Evolutionary conservation across 2,329 filamentous ascomycete species (phyloP).

Genomic region (Penicillium nordicum): DNA sequence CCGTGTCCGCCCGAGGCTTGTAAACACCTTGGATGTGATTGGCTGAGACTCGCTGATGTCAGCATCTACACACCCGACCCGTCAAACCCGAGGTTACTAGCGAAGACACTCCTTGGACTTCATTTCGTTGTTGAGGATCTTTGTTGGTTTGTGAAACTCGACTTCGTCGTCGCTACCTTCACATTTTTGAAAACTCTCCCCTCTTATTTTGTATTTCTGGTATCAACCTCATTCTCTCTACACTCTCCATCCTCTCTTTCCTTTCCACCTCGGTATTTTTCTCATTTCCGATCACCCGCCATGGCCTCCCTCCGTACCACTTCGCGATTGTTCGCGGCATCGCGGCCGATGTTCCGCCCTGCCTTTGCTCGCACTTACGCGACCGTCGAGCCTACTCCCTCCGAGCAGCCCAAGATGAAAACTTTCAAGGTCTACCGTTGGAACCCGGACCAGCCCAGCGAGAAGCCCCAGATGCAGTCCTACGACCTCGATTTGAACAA

Average conservation of each 20-base stretch:
- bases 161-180: constrained; percentile 3
- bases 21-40: constrained; percentile 35
- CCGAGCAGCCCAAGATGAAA: constrained; percentile 66
- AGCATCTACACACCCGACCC: constrained; percentile 28
- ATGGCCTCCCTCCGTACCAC: constrained; percentile 51
- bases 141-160: constrained; percentile 10
- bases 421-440: constrained; percentile 98
- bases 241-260: neutral
- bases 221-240: neutral
- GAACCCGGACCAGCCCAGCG: constrained; percentile 87
- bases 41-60: constrained; percentile 27
- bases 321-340: constrained; percentile 44
- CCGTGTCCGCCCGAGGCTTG: constrained; percentile 41
- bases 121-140: constrained; percentile 21
- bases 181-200: constrained; percentile 1
- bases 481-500: constrained; percentile 97
- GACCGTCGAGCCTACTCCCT: constrained; percentile 56
- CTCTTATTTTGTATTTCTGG: neutral
- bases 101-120: constrained; percentile 29
- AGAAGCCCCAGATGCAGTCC: constrained; percentile 93
- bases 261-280: constrained; percentile 12
- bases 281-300: constrained; percentile 20
- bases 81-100: constrained; percentile 37
- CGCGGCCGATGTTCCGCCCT: constrained; percentile 43
- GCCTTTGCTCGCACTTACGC: constrained; percentile 47